Evolutionary conservation across 352 stramenopile species (phyloP).

Genomic region (Pythium aphanidermatum): DNA sequence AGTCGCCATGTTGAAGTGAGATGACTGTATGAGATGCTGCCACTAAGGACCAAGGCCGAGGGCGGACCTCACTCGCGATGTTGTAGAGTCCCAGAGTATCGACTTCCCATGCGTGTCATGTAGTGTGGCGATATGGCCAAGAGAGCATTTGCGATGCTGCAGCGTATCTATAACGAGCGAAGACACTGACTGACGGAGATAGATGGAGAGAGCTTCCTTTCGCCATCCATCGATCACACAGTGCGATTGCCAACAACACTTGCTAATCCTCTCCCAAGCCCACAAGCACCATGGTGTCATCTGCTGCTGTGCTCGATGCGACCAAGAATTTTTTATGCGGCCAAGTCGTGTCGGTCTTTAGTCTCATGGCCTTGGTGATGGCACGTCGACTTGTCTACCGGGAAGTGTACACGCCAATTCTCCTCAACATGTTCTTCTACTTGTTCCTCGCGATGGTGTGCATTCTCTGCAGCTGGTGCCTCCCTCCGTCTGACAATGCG

Average conservation of each 20-base stretch:
- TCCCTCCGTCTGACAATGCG: not conserved
- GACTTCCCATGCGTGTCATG: no score
- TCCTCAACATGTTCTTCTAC: slow-evolving; percentile 42
- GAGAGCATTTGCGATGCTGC: no score
- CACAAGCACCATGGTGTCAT: not conserved
- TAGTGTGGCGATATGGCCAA: no score
- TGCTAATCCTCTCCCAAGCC: not conserved
- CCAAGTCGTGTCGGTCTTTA: slow-evolving; percentile 40
- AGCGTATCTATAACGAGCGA: no score
- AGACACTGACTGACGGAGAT: no score
- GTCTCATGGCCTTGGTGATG: slow-evolving; percentile 29
- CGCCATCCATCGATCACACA: no score
- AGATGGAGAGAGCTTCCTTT: no score
- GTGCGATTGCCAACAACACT: not conserved
- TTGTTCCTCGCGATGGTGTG: slow-evolving; percentile 21
- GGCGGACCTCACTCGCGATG: not conserved
- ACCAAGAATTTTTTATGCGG: slow-evolving; percentile 27
- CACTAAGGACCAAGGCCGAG: not conserved
- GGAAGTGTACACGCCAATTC: slow-evolving; percentile 20
- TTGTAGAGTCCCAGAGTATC: no score
- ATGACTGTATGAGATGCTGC: slow-evolving; percentile 2
- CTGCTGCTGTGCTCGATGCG: not conserved
- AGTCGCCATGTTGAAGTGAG: slow-evolving; percentile 9
- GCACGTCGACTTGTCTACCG: slow-evolving; percentile 30
- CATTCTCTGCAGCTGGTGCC: slow-evolving; percentile 18